Evolutionary conservation across 2,329 filamentous ascomycete genomes (phyloP).

Genomic region (Scedosporium boydii): DNA sequence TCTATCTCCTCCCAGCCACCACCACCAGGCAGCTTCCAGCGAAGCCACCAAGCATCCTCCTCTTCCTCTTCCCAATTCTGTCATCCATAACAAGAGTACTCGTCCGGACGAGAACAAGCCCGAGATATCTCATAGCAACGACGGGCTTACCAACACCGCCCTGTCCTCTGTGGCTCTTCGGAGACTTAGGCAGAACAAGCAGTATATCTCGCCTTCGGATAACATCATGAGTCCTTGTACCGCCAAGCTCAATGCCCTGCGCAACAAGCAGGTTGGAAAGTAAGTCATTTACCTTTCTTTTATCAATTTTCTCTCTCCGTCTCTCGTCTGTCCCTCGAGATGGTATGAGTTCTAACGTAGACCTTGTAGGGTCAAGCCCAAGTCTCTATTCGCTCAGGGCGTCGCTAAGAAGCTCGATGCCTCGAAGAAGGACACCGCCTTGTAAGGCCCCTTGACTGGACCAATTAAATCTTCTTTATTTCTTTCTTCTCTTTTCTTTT

Average conservation of each 20-base stretch:
- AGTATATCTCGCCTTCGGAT: constrained; percentile 78
- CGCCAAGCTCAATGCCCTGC: constrained; percentile 71
- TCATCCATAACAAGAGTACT: not conserved
- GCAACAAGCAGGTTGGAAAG: constrained; percentile 73
- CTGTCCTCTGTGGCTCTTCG: not conserved
- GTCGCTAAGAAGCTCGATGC: constrained; percentile 52
- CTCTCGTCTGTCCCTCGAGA: not conserved
- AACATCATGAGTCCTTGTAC: constrained; percentile 81
- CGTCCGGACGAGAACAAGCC: not conserved
- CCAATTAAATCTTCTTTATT: not conserved
- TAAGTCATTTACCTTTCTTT: constrained; percentile 31
- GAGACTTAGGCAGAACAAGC: constrained; percentile 16
- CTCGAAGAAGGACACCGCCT: constrained; percentile 12
- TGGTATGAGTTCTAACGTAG: not conserved
- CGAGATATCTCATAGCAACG: not conserved
- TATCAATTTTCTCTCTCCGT: not conserved
- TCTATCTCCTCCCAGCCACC: not conserved
- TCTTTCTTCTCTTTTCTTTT: not conserved
- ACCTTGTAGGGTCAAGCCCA: constrained; percentile 48
- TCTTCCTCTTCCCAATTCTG: not conserved
- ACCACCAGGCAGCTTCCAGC: not conserved
- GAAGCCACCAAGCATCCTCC: not conserved
- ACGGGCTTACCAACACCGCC: not conserved
- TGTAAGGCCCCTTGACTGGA: constrained; percentile 22
- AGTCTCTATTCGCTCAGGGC: constrained; percentile 57